These are phyloP conservation scores for Pochonia chlamydosporia DNA, from an alignment of 2,329 filamentous ascomycete genomes.

Conservation along the genomic window DNA sequence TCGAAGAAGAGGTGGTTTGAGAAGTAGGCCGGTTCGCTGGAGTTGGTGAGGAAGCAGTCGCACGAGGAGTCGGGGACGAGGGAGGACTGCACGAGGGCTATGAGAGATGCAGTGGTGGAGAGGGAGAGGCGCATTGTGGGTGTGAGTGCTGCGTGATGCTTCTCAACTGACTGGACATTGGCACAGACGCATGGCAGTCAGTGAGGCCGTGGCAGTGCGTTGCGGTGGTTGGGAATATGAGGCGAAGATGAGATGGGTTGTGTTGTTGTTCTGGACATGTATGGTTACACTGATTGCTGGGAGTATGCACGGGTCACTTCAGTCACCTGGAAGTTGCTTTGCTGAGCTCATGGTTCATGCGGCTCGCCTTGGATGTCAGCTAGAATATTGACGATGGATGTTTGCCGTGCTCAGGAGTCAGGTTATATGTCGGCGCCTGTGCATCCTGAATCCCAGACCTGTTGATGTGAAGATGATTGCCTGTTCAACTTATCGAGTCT, in stretches of 20 bases:
- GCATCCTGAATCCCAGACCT: no score
- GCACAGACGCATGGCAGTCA: no score
- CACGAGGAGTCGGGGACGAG: slow-evolving; percentile 28
- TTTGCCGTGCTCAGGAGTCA: no score
- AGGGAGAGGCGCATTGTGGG: not conserved
- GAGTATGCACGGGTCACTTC: not conserved
- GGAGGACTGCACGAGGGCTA: slow-evolving; percentile 9
- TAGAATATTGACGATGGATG: no score
- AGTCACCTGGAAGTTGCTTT: not conserved
- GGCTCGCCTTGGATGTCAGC: no score
- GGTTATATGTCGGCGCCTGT: no score
- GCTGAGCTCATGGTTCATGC: not conserved
- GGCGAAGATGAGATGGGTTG: no score
- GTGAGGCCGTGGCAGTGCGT: no score
- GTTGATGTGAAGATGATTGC: no score
- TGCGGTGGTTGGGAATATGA: no score
- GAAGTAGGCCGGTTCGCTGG: slow-evolving; percentile 36
- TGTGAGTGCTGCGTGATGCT: not conserved
- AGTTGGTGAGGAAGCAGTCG: slow-evolving; percentile 44
- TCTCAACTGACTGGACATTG: not conserved
- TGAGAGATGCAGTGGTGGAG: not conserved
- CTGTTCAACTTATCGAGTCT: no score
- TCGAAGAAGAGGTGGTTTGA: slow-evolving; percentile 43
- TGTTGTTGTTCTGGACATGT: slow-evolving; percentile 6
- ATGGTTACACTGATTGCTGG: no score